Evolutionary conservation across 2,329 filamentous ascomycete species (phyloP), one percentile per base, ranked within the genome.

Genomic region (Cryphonectria nitschkei): DNA sequence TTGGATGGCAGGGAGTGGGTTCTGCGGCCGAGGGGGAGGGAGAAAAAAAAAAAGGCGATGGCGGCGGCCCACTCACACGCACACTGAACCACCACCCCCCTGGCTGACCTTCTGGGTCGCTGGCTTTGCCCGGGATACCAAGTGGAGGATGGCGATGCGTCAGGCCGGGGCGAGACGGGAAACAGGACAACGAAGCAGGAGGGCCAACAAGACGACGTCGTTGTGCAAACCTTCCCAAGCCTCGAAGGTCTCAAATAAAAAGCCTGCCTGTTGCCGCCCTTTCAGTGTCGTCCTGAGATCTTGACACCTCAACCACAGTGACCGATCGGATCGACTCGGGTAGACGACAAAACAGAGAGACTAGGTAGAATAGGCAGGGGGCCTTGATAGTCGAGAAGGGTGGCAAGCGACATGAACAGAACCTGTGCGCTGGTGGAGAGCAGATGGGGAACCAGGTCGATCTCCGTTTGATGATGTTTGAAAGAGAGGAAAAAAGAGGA

Each of bases 1-100:
- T 66, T 65, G 70, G 67, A 66, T 72, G 70, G 69, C 70, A 70
- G 68, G 65, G 65, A 72, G 70, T 69, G 70, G 70, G 41, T 68
- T 66, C 64, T 63, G 65, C 60, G 65, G 65, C 65, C 61, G 62
- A 39, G 32, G 56, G 58, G 62, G 7, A 9, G n/a, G 19, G 43
- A 68, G 43, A 67, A 60, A 50, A 71, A 65, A 71, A 69, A 61
- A 68, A 39, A 39, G 52, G 70, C 65, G 65, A 70, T 63, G 68
- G 71, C 67, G 65, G 65, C 64, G 71, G 66, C 68, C 71, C 71
- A 72, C 71, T 71, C 68, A 69, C 67, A 68, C 65, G 19, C 16
- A 68, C 65, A 29, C 16, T 56, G 32, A 26, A 50, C 46, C 46
- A 50, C 46, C 46, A n/a, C 46, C 52, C 52, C 61, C 65, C 65